These are phyloP conservation scores for Zymoseptoria ardabiliae DNA, from an alignment of 2,329 filamentous ascomycete genomes.

Conservation along the genomic window DNA sequence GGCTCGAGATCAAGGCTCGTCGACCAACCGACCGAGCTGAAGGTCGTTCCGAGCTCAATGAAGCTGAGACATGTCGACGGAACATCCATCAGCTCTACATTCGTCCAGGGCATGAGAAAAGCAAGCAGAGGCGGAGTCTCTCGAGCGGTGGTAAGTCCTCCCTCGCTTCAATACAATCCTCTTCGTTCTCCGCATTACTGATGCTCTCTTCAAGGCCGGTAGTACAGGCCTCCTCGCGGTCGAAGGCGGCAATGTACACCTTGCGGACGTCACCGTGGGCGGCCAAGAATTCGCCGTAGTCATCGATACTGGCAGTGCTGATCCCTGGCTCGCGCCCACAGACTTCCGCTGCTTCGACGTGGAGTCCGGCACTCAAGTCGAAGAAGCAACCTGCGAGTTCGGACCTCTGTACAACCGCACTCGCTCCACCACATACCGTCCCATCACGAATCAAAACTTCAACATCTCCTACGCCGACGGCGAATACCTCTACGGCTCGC, in stretches of 20 bases:
- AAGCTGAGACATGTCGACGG: conserved; percentile 14
- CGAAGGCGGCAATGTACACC: conserved; percentile 25
- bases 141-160: conserved; percentile 7
- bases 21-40: conserved; percentile 12
- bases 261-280: conserved; percentile 25
- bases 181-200: neutral
- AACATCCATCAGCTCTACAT: conserved; percentile 21
- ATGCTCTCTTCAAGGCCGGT: conserved; percentile 9
- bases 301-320: conserved; percentile 43
- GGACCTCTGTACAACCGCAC: conserved; percentile 25
- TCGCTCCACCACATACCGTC: conserved; percentile 29
- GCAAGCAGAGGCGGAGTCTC: conserved; percentile 8
- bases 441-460: conserved; percentile 36
- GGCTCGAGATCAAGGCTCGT: neutral
- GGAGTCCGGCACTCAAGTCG: conserved; percentile 5
- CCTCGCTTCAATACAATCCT: neutral
- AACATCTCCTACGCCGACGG: conserved; percentile 40
- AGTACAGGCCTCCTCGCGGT: conserved; percentile 14
- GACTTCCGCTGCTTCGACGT: conserved; percentile 24
- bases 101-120: conserved; percentile 21
- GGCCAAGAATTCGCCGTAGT: conserved; percentile 30
- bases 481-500: conserved; percentile 33
- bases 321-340: conserved; percentile 38
- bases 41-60: conserved; percentile 21
- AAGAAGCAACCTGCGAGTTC: conserved; percentile 27